Percentiles rank a stretch among this genome's conserved stretches.
These are phyloP conservation scores for Ceratobasidium sp. DNA, from an alignment of 1,284 basidiomycete genomes.

Conservation along the genomic window DNA sequence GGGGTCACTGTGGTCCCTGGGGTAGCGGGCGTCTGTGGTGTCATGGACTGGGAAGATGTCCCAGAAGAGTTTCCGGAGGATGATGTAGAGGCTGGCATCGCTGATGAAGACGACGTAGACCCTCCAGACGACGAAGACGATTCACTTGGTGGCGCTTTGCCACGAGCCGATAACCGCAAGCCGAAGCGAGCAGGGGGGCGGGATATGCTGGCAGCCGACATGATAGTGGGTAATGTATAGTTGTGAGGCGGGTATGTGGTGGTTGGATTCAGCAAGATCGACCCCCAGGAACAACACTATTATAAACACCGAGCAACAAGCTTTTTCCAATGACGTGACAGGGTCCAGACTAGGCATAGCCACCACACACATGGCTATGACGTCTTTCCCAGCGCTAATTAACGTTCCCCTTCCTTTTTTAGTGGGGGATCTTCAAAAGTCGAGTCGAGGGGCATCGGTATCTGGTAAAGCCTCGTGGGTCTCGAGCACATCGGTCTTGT, in stretches of 20 bases:
- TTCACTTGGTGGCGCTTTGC: not conserved
- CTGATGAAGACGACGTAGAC: slow-evolving; percentile 15
- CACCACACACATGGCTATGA: not conserved
- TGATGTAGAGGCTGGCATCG: slow-evolving; percentile 20
- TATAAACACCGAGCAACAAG: too few species aligned
- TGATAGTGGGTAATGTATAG: not conserved
- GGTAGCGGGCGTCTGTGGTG: not conserved
- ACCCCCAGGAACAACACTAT: too few species aligned
- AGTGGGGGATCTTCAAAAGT: not conserved
- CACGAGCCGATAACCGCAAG: not conserved
- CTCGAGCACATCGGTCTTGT: not conserved
- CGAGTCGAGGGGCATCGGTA: not conserved
- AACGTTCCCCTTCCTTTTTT: not conserved
- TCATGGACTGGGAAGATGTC: too few species aligned
- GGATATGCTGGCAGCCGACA: slow-evolving; percentile 3
- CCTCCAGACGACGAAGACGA: not conserved
- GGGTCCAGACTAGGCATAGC: slow-evolving; percentile 2
- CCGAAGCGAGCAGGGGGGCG: not conserved
- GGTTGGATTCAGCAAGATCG: too few species aligned
- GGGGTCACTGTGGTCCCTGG: not conserved
- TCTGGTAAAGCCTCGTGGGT: not conserved
- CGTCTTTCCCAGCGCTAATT: not conserved
- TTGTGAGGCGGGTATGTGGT: too few species aligned
- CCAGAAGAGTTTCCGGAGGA: slow-evolving; percentile 11
- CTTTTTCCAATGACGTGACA: not conserved